Evolutionary conservation across 2,329 filamentous ascomycete species (phyloP), one percentile per base, ranked within the genome.

Genomic region (Didymella pomorum): DNA sequence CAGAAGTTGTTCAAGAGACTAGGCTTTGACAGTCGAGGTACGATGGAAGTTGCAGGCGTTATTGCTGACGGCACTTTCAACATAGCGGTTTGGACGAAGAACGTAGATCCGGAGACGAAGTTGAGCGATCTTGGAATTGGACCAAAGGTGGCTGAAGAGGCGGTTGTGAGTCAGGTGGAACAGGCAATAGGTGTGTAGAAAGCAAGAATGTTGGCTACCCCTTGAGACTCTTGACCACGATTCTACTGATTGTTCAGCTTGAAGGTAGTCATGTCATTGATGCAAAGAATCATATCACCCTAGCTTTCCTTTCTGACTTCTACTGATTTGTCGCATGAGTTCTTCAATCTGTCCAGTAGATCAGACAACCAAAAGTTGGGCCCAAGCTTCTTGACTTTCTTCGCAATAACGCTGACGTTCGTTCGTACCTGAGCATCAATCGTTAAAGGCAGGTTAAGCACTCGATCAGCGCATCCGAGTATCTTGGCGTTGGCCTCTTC

Each of bases 21-120:
- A 43, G 67, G 65, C 5, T 71, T 72, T 46, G 58, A 64, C 35
- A 49, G 62, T 20, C 46, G 58, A 6, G 70, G 68, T 0, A 41
- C 59, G 5, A 56, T 46, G 52, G 20, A 31, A 18, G 37, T 70
- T 5, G 23, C 23, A 16, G 63, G 60, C 1, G 50, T 68, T 1
- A 18, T 60, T n/a, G 37, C 45, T 16, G 49, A 44, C 18, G 39
- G 31, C 14, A 21, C n/a, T 3, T 23, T 48, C 12, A 33, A 28
- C 4, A 52, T 50, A 4, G 39, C 53, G 21, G 61, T 67, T 21
- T 69, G 65, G 65, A 49, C 46, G 2, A 56, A 55, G 21, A 52
- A 28, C 3, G 54, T 63, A 10, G 45, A 33, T 25, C 26, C 20
- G 4, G 47, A 47, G 16, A 43, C 21, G 23, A 28, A 42, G 1